Base-by-base conservation (phyloP, 345 rosid genomes). In the Kernera saxatilis region DNA sequence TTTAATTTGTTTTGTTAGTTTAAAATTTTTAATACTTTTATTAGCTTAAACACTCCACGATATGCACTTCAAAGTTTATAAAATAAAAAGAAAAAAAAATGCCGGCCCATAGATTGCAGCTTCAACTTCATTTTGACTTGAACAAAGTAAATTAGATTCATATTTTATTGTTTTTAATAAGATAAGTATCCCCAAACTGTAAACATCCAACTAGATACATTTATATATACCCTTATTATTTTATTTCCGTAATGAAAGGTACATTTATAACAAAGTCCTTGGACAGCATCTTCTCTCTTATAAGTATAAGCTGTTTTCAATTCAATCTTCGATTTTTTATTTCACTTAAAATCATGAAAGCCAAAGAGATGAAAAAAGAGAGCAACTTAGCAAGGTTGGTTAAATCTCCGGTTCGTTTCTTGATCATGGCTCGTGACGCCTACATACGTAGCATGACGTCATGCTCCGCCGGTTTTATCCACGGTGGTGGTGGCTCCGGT, bases 391-490 rank as follows among this genome's bases (percentile, higher is more conserved):
- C 18, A 12, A 76, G 58, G 12, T 19, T 69, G 18, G 67, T 82
- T 37, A 84, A 82, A 72, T 79, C 83, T 39, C 84, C 93, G 0
- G 6, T 82, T 2, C 80, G 76, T 61, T 26, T 87, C 29, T 73
- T 93, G 66, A 27, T 55, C 52, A 82, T 66, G 77, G 87, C 88
- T 49, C 70, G 84, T 51, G 87, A 85, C 46, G 78, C 85, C 6
- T 88, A 86, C 79, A 67, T 90, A 30, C 83, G 74, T n/a, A 75
- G 87, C 83, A 71, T 87, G 80, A 65, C 80, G 1, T 84, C 83
- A 51, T 90, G 78, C 41, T 84, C 98, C 14, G 90, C 77, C 35
- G 79, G 71, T 55, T 13, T 75, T 25, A 69, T 64, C 3, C 50
- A 59, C 5, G 87, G 80, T 18, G 61, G 40, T 43, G 73, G 73